Evolutionary conservation across 1,139 yeast genomes (phyloP), one percentile per base, ranked within the genome.

Genomic region (Williopsis jadinii): DNA sequence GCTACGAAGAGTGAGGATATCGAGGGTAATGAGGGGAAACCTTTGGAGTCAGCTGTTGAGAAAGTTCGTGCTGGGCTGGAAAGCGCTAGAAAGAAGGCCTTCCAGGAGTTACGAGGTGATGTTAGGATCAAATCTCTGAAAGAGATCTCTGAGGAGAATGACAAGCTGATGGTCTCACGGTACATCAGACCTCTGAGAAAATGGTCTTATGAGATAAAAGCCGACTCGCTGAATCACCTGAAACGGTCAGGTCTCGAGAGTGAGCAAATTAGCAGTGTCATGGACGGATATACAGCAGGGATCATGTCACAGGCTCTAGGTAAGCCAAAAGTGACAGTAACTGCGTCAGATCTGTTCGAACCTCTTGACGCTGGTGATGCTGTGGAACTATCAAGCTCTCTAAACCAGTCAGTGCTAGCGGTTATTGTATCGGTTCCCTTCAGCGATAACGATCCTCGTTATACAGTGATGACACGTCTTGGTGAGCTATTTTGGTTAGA

Each of bases 401-500:
- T 64, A 39, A 60, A 59, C 39, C 59, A 60, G 14, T 56, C 63
- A 9, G 66, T 64, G 36, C 51, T 73, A 14, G 64, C 68, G 5
- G 73, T 72, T 42, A 62, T 74, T 36, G 66, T 67, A 1, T 65
- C 64, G 34, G 53, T 71, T n/a, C 79, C 79, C 0, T 42, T 51
- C 3, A 50, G 59, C 6, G 51, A 62, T 2, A 60, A 58, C 29
- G 77, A 73, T 46, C 71, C 75, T 14, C 58, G 77, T 30, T 82
- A 75, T 50, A 73, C 84, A 0, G 70, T 77, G 45, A 63, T 79
- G 38, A 72, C 73, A 44, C 66, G 70, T 34, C 71, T 71, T 44
- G 92, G 94, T 5, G 75, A 70, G 37, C 61, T 83, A 8, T 53
- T 66, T 2, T 78, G 71, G 60, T 71, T 72, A 1, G 62, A 73